A percentile compares a stretch with the other conserved stretches of the same genome.
Conservation (phyloP, 2,329 filamentous ascomycete genomes). For the Penicillium sp. region DNA sequence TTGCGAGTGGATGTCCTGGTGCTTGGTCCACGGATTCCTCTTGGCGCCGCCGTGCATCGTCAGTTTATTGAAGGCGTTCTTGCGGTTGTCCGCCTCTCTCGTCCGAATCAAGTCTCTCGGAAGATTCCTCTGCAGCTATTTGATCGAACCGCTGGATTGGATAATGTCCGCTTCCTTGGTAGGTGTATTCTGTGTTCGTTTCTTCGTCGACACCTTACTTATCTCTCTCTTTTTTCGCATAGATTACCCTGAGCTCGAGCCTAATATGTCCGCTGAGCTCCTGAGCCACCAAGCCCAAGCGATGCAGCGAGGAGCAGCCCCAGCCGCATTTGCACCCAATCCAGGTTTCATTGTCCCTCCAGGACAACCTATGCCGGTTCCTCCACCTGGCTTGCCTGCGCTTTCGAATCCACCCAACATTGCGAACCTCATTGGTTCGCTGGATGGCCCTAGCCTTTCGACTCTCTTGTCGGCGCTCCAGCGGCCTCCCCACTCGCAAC, state of each 20-base stretch:
- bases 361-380: constrained; percentile 25
- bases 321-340: constrained; percentile 31
- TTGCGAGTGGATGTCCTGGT: constrained; percentile 72
- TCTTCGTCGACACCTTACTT: constrained; percentile 1
- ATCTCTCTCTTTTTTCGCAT: constrained; percentile 10
- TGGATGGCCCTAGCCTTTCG: constrained; percentile 63
- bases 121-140: constrained; percentile 79
- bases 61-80: constrained; percentile 84
- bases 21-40: constrained; percentile 65
- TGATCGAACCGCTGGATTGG: constrained; percentile 63
- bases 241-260: constrained; percentile 78
- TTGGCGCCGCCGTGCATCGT: constrained; percentile 69
- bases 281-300: constrained; percentile 52
- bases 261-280: constrained; percentile 68
- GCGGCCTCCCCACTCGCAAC: constrained; percentile 29
- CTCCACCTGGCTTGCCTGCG: constrained; percentile 28
- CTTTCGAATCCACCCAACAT: constrained; percentile 45
- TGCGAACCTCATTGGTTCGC: constrained; percentile 55
- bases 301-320: constrained; percentile 29
- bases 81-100: constrained; percentile 69
- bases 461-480: constrained; percentile 57
- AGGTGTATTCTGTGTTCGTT: constrained; percentile 15
- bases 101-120: constrained; percentile 57
- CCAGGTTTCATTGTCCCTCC: constrained; percentile 32
- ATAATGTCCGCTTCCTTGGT: constrained; percentile 70